Percentiles rank a stretch among this genome's conserved stretches.
Evolutionary conservation across 2,329 filamentous ascomycete species (phyloP).

Genomic region (Phialophora macrospora): DNA sequence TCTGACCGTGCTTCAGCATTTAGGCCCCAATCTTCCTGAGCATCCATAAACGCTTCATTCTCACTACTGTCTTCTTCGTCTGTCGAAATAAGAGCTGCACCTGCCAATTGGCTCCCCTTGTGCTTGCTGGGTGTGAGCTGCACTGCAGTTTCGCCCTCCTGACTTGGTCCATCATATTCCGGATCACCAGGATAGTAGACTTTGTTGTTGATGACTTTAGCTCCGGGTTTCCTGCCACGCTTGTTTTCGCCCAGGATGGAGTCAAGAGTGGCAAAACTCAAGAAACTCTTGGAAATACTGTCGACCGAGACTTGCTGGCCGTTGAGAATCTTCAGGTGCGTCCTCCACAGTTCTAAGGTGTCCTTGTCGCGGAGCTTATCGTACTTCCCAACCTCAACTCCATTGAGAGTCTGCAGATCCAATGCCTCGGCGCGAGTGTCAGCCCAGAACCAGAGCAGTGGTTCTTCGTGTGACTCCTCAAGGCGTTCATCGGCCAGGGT

Average conservation of each 20-base stretch:
- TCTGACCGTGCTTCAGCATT: background rate
- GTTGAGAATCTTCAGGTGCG: conserved; percentile 53
- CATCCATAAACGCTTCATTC: conserved; percentile 35
- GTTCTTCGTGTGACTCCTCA: conserved; percentile 39
- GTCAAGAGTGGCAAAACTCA: conserved; percentile 17
- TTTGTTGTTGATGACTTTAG: conserved; percentile 37
- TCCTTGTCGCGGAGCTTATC: conserved; percentile 54
- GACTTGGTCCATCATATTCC: conserved; percentile 24
- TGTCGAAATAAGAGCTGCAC: conserved; percentile 31
- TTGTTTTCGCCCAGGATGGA: conserved; percentile 4
- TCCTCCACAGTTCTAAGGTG: conserved; percentile 48
- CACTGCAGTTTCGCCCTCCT: conserved; percentile 1
- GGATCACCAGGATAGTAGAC: conserved; percentile 32
- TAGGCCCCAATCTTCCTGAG: conserved; percentile 22
- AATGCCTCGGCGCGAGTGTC: conserved; percentile 62
- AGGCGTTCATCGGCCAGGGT: conserved; percentile 56
- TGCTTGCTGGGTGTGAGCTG: conserved; percentile 28
- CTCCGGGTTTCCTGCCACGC: conserved; percentile 35
- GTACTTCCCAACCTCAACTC: conserved; percentile 55
- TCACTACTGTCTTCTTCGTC: conserved; percentile 35
- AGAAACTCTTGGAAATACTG: conserved; percentile 1
- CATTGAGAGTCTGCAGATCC: conserved; percentile 61
- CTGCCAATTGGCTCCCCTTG: conserved; percentile 35
- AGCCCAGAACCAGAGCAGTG: conserved; percentile 60
- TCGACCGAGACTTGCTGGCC: conserved; percentile 38